These are phyloP conservation scores for Sphaerulina vaccinii DNA, from an alignment of 2,329 filamentous ascomycete species.

Conservation along the genomic window DNA sequence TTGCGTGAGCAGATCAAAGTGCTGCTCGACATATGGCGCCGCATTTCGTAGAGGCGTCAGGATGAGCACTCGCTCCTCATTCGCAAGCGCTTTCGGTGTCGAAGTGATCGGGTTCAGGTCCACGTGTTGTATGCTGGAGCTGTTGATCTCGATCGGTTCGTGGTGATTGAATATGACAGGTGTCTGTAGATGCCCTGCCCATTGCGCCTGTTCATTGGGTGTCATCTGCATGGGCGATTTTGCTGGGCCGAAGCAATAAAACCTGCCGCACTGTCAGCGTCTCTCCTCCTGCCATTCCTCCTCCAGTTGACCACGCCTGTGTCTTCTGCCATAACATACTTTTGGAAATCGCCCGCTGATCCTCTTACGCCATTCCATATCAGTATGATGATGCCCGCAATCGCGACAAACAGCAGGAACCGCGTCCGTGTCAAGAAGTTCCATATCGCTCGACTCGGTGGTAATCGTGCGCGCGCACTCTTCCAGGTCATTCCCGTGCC, in stretches of 20 bases:
- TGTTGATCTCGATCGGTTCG: constrained; percentile 79
- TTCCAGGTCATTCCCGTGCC: constrained; percentile 91
- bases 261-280: constrained; percentile 55
- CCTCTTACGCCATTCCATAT: constrained; percentile 84
- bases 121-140: constrained; percentile 72
- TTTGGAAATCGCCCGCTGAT: constrained; percentile 85
- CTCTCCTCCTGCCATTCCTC: background rate
- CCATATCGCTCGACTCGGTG: constrained; percentile 66
- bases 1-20: constrained; percentile 88
- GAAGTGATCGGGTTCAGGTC: constrained; percentile 84
- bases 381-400: constrained; percentile 71
- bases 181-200: constrained; percentile 84
- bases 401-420: constrained; percentile 70
- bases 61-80: constrained; percentile 85
- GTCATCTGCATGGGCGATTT: constrained; percentile 97
- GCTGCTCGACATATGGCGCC: constrained; percentile 74
- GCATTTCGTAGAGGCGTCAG: constrained; percentile 92
- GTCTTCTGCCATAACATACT: constrained; percentile 61
- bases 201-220: constrained; percentile 82
- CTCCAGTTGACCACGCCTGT: too few species aligned
- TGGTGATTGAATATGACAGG: constrained; percentile 97
- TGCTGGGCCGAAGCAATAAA: constrained; percentile 93
- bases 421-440: constrained; percentile 71
- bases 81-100: constrained; percentile 72
- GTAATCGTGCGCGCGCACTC: constrained; percentile 75